Percentiles rank a stretch among this genome's conserved stretches.
Evolutionary conservation across 345 rosid genomes (phyloP).

Genomic region (Eucalyptus polyanthemos): DNA sequence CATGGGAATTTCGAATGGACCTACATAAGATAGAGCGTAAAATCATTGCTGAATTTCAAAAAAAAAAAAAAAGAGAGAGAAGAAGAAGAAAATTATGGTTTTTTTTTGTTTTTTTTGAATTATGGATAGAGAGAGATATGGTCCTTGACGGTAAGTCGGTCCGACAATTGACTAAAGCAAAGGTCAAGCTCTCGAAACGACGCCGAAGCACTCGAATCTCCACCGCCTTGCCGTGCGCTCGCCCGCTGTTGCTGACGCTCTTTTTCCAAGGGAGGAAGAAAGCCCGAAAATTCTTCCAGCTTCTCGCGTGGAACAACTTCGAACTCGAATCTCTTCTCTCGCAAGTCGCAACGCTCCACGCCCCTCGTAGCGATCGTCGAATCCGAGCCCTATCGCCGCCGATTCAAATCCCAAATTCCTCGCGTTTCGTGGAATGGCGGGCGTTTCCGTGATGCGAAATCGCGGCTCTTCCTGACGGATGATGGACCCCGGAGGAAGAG

Average conservation of each 20-base stretch:
- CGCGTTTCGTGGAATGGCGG: background rate
- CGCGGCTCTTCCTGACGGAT: background rate
- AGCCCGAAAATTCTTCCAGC: background rate
- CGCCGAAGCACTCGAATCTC: too few species aligned
- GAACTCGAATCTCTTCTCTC: background rate
- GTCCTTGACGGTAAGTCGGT: background rate
- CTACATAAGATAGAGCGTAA: background rate
- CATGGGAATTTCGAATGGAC: background rate
- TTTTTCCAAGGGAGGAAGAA: background rate
- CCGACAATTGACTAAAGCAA: too few species aligned
- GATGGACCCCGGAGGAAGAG: slow-evolving; percentile 5
- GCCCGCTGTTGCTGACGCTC: too few species aligned
- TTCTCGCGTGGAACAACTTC: background rate
- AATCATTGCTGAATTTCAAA: background rate
- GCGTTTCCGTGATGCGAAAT: background rate
- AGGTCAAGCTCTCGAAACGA: too few species aligned
- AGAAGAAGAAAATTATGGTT: background rate
- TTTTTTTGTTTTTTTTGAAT: background rate
- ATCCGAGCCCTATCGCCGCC: background rate
- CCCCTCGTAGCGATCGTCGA: background rate
- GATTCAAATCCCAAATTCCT: background rate
- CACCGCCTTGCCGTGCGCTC: too few species aligned
- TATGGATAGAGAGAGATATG: background rate
- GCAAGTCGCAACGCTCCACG: background rate
- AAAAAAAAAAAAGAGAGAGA: fast-evolving